Conservation (phyloP, 345 rosid genomes). For the Combretum micranthum region DNA sequence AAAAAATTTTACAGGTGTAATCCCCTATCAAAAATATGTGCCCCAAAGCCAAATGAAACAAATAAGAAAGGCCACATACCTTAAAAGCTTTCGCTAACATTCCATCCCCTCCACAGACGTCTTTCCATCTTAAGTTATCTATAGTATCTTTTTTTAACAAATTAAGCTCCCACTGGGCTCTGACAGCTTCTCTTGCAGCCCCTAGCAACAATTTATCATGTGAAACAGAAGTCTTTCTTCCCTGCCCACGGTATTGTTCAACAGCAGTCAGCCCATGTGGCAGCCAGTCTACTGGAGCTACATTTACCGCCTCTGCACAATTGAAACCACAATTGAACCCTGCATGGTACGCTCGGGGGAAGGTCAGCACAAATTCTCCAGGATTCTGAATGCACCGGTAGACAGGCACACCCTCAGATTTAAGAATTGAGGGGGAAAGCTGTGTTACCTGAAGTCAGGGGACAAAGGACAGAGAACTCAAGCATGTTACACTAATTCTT, state of each 20-base stretch:
- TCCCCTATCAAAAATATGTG: neutral
- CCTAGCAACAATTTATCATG: conserved; percentile 97
- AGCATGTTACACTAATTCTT: neutral
- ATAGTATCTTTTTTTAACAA: conserved; percentile 64
- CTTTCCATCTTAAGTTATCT: conserved; percentile 86
- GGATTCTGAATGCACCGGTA: conserved; percentile 85
- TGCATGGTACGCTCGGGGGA: conserved; percentile 98
- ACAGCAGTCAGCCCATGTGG: conserved; percentile 96
- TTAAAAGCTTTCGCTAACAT: conserved; percentile 70
- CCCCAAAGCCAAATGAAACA: conserved; percentile 1
- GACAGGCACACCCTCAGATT: conserved; percentile 87
- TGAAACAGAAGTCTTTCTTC: conserved; percentile 92
- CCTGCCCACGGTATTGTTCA: conserved; percentile 80
- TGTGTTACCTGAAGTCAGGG: conserved; percentile 72
- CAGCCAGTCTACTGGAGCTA: conserved; percentile 98
- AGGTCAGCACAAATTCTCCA: conserved; percentile 95
- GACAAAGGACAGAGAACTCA: neutral
- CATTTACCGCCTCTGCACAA: conserved; percentile 99
- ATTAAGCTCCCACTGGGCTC: conserved; percentile 92
- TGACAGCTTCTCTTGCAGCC: conserved; percentile 98
- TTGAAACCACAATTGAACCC: conserved; percentile 96
- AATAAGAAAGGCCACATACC: conserved; percentile 35
- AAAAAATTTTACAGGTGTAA: too few species aligned
- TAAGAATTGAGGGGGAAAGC: conserved; percentile 88
- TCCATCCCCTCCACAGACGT: conserved; percentile 80